phyloP scores from a whole-genome alignment of 225 moss, liverwort and hornwort species.

The Thuidium tamariscinum region DNA sequence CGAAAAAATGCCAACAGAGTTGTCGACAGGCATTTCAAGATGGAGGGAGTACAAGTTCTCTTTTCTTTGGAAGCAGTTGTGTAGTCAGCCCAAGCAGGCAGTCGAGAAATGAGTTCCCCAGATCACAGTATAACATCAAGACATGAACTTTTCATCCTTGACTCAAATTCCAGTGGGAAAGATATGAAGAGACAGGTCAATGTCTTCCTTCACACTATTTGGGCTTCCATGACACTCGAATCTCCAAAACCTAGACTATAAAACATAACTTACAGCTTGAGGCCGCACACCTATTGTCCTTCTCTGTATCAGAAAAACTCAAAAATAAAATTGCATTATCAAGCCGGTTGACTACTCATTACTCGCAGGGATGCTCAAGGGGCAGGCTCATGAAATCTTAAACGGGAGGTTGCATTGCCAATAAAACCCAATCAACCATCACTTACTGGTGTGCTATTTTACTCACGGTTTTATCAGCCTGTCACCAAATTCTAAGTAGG shows the following conservation, averaged over 20 bases:
- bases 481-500: constrained; percentile 12
- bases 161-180: neutral
- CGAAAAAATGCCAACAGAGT: too few relatives aligned
- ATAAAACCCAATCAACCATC: constrained; percentile 1
- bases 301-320: neutral
- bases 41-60: neutral
- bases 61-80: neutral
- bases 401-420: neutral
- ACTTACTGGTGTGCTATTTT: neutral
- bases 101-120: neutral
- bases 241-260: neutral
- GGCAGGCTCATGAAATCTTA: neutral
- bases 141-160: neutral
- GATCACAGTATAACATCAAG: neutral
- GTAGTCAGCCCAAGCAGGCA: neutral
- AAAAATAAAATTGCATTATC: constrained; percentile 7
- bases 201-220: neutral
- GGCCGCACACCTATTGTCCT: neutral
- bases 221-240: neutral
- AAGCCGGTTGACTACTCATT: neutral
- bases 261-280: neutral
- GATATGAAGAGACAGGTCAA: neutral
- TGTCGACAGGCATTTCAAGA: too few relatives aligned
- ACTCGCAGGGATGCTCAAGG: neutral
- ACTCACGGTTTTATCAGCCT: neutral